Evolutionary conservation across 2,329 filamentous ascomycete species (phyloP).

Genomic region (Microcyclosporella mali): DNA sequence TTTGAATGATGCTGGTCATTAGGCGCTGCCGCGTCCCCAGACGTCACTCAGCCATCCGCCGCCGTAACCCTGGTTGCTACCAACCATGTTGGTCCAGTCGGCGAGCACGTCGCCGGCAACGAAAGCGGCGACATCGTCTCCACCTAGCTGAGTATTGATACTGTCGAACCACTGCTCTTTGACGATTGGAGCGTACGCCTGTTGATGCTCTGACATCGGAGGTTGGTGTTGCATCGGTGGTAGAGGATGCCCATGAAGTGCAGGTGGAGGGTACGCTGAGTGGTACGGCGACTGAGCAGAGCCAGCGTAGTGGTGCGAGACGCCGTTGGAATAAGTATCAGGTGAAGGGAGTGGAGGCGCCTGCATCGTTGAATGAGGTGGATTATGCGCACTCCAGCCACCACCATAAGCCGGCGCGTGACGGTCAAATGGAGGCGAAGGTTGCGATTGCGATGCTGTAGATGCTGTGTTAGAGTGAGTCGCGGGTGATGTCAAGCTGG

Average conservation of each 20-base stretch:
- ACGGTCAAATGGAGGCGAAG: conserved; percentile 20
- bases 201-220: conserved; percentile 9
- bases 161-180: conserved; percentile 33
- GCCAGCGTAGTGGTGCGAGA: conserved; percentile 9
- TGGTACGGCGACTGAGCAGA: conserved; percentile 1
- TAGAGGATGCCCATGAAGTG: conserved; percentile 5
- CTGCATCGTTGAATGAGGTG: conserved; percentile 18
- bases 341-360: conserved; percentile 16
- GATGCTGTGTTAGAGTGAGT: conserved; percentile 20
- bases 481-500: conserved; percentile 26
- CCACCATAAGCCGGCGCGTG: conserved; percentile 12
- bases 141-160: conserved; percentile 33
- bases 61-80: conserved; percentile 16
- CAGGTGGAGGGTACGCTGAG: conserved; percentile 10
- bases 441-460: conserved; percentile 23
- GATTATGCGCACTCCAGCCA: conserved; percentile 20
- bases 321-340: conserved; percentile 18
- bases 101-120: conserved; percentile 34
- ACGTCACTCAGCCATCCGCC: conserved; percentile 28
- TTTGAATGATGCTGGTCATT: no score
- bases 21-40: conserved; percentile 17
- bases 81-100: conserved; percentile 28
- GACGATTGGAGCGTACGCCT: conserved; percentile 22
- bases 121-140: conserved; percentile 38
- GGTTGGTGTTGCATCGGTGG: conserved; percentile 9